These are phyloP conservation scores for Lipomyces mesembrius DNA, from an alignment of 805 yeast genomes.

Conservation along the genomic window DNA sequence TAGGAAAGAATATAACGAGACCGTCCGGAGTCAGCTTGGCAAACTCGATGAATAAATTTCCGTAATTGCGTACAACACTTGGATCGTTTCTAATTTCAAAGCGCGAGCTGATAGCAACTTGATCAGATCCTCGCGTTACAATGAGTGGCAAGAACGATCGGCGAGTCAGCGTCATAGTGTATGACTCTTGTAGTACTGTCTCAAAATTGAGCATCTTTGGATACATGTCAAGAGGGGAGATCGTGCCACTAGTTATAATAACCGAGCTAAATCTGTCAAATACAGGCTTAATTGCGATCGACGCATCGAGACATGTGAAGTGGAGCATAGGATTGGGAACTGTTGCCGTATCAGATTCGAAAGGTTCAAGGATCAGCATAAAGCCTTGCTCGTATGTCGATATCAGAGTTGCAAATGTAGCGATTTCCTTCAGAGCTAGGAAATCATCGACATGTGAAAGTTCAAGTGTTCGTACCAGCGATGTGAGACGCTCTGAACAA, in stretches of 20 bases:
- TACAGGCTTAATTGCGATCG: conserved; percentile 96
- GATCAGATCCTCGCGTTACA: conserved; percentile 97
- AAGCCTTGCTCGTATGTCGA: conserved; percentile 95
- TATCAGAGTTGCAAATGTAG: conserved; percentile 93
- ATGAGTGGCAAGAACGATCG: conserved; percentile 93
- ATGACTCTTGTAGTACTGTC: conserved; percentile 91
- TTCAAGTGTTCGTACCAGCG: conserved; percentile 87
- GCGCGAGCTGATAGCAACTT: conserved; percentile 93
- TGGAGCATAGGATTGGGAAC: conserved; percentile 96
- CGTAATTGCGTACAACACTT: conserved; percentile 95
- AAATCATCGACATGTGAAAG: conserved; percentile 88
- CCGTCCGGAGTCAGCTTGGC: conserved; percentile 98
- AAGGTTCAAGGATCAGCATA: conserved; percentile 89
- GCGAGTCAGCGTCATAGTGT: conserved; percentile 92
- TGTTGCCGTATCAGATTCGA: conserved; percentile 90
- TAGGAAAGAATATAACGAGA: conserved; percentile 95
- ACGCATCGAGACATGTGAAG: conserved; percentile 95
- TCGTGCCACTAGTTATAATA: conserved; percentile 95
- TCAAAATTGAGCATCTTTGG: conserved; percentile 95
- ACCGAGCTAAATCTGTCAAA: conserved; percentile 92
- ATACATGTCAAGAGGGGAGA: conserved; percentile 97
- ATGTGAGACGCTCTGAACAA: conserved; percentile 87
- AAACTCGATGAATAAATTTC: conserved; percentile 87
- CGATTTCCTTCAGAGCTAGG: conserved; percentile 90
- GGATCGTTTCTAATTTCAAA: conserved; percentile 98